Conservation (phyloP, 2,329 filamentous ascomycete genomes). For the Xylariaceae sp. region DNA sequence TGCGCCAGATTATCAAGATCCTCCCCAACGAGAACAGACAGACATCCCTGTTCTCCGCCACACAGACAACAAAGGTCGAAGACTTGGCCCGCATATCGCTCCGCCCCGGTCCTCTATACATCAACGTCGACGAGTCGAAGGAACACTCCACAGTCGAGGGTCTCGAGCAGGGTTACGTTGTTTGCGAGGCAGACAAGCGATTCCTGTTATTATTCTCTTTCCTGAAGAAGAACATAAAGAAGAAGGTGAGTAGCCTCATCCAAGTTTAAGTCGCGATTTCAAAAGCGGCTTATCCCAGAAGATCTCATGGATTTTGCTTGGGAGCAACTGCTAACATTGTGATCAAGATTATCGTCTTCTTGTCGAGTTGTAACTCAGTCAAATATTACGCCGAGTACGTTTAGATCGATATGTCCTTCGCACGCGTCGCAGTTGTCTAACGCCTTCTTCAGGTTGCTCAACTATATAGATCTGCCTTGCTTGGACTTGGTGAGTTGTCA, state of each 20-base stretch:
- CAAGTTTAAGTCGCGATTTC: too few species aligned
- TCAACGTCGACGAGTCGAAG: slow-evolving; percentile 90
- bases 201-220: slow-evolving; percentile 71
- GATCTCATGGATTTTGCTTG: too few species aligned
- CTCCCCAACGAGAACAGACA: slow-evolving; percentile 81
- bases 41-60: slow-evolving; percentile 98
- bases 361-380: slow-evolving; percentile 86
- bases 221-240: slow-evolving; percentile 22
- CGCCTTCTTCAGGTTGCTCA: slow-evolving; percentile 52
- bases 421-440: neutral
- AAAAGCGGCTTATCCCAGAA: too few species aligned
- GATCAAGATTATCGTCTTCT: slow-evolving; percentile 83
- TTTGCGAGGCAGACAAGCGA: slow-evolving; percentile 88
- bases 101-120: slow-evolving; percentile 84
- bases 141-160: slow-evolving; percentile 89
- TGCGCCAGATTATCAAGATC: slow-evolving; percentile 94
- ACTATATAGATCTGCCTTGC: slow-evolving; percentile 78
- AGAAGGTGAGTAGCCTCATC: slow-evolving; percentile 4
- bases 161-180: slow-evolving; percentile 90
- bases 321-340: slow-evolving; percentile 34
- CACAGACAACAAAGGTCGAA: slow-evolving; percentile 97
- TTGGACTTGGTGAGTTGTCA: slow-evolving; percentile 48
- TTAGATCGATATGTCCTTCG: neutral
- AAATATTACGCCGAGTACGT: slow-evolving; percentile 81
- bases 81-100: slow-evolving; percentile 93